These are phyloP conservation scores for Astragalus membranaceus DNA, from an alignment of 306 rosid species.

Conservation along the genomic window DNA sequence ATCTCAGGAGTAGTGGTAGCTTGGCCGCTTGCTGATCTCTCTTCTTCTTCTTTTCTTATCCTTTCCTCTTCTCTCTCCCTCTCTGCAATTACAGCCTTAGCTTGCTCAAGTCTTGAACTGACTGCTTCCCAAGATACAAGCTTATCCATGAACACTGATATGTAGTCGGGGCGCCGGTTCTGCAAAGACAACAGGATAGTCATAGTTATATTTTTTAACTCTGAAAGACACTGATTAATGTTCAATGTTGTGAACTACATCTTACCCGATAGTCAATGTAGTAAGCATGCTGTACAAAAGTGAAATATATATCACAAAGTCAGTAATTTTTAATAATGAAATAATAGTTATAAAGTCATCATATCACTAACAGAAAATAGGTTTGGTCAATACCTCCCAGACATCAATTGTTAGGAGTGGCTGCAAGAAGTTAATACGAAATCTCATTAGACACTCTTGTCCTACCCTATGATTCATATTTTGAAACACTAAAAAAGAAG, in stretches of 20 bases:
- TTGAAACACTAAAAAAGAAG: background rate
- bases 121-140: slow-evolving; percentile 88
- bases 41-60: slow-evolving; percentile 36
- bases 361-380: background rate
- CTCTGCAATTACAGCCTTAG: slow-evolving; percentile 52
- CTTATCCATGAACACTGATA: slow-evolving; percentile 61
- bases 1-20: slow-evolving; percentile 21
- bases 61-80: slow-evolving; percentile 41
- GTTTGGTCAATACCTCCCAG: slow-evolving; percentile 68
- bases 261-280: slow-evolving; percentile 87
- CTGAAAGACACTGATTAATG: background rate
- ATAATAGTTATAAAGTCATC: background rate
- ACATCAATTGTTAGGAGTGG: slow-evolving; percentile 87
- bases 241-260: slow-evolving; percentile 7
- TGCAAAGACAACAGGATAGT: slow-evolving; percentile 24
- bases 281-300: slow-evolving; percentile 81
- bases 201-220: background rate
- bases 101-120: slow-evolving; percentile 57
- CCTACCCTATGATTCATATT: background rate
- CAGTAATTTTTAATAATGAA: slow-evolving; percentile 22
- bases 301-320: slow-evolving; percentile 5
- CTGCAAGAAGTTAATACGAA: slow-evolving; percentile 45
- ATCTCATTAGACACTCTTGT: slow-evolving; percentile 3
- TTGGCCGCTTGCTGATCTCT: slow-evolving; percentile 7
- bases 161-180: slow-evolving; percentile 62